A percentile compares a stretch with the other conserved stretches of the same genome.
Evolutionary conservation across 495 filamentous ascomycete species (phyloP).

Genomic region (Aspergillus sparsus): DNA sequence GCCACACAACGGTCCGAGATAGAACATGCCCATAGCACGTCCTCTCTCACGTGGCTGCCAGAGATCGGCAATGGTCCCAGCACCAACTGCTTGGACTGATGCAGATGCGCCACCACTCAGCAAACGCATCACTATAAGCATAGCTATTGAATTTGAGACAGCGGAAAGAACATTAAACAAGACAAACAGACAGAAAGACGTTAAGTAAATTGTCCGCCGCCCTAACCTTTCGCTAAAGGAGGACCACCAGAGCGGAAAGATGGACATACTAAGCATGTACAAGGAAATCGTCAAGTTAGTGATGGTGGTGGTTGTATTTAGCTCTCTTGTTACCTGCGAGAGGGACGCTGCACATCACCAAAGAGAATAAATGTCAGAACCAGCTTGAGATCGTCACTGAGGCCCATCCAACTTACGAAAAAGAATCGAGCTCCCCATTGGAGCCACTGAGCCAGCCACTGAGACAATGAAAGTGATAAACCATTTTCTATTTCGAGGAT

Average conservation of each 20-base stretch:
- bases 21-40: constrained; percentile 90
- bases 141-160: constrained; percentile 70
- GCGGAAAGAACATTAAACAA: constrained; percentile 75
- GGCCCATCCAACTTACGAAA: constrained; percentile 61
- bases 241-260: constrained; percentile 95
- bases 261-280: constrained; percentile 88
- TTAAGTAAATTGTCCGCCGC: constrained; percentile 80
- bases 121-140: constrained; percentile 85
- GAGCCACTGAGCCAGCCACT: constrained; percentile 71
- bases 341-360: constrained; percentile 61
- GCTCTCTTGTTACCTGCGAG: constrained; percentile 62
- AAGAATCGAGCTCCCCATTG: constrained; percentile 84
- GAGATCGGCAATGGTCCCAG: constrained; percentile 88
- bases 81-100: constrained; percentile 88
- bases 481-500: constrained; percentile 76
- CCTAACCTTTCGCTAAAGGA: constrained; percentile 83
- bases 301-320: constrained; percentile 66
- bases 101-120: constrained; percentile 82
- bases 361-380: background rate
- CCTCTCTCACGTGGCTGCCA: constrained; percentile 84
- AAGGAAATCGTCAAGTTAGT: constrained; percentile 82
- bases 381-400: background rate
- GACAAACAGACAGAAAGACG: constrained; percentile 78
- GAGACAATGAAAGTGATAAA: constrained; percentile 79
- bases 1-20: constrained; percentile 84